phyloP scores from a whole-genome alignment of 805 yeast genomes.

The Diddensiella transvaalensis region DNA sequence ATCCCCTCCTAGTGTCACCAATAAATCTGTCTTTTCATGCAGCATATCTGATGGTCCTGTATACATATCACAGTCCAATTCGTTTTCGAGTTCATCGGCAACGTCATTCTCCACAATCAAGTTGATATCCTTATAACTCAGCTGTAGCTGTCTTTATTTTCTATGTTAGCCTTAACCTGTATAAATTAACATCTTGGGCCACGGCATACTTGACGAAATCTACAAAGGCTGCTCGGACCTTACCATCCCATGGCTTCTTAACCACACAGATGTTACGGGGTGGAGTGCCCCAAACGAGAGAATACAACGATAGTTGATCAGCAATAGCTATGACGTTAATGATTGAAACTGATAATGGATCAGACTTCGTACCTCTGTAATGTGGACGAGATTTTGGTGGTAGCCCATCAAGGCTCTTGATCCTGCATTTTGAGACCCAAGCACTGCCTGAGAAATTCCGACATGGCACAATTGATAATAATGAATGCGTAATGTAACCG shows the following conservation, averaged over 20 bases:
- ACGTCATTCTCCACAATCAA: slow-evolving; percentile 74
- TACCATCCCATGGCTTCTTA: slow-evolving; percentile 76
- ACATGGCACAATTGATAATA: no score
- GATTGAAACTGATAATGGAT: no score
- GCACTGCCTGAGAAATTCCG: not conserved
- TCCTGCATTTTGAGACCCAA: not conserved
- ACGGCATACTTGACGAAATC: slow-evolving; percentile 44
- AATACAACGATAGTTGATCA: slow-evolving; percentile 9
- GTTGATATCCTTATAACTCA: slow-evolving; percentile 65
- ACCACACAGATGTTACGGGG: slow-evolving; percentile 73
- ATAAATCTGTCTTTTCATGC: slow-evolving; percentile 64
- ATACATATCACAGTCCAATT: slow-evolving; percentile 19
- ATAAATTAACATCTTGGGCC: not conserved
- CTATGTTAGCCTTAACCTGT: not conserved
- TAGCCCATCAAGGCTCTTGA: not conserved
- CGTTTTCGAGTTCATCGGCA: slow-evolving; percentile 55
- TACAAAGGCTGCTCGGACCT: slow-evolving; percentile 63
- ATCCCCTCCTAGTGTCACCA: slow-evolving; percentile 93
- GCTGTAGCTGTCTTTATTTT: slow-evolving; percentile 44
- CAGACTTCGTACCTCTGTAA: not conserved
- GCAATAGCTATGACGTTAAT: no score
- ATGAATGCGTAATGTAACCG: no score
- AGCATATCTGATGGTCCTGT: slow-evolving; percentile 36
- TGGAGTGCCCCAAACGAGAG: slow-evolving; percentile 65
- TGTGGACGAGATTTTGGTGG: not conserved